Evolutionary conservation across 768 basidiomycete genomes (phyloP), one percentile per base, ranked within the genome.

Genomic region (Leccinum subgranulosum): DNA sequence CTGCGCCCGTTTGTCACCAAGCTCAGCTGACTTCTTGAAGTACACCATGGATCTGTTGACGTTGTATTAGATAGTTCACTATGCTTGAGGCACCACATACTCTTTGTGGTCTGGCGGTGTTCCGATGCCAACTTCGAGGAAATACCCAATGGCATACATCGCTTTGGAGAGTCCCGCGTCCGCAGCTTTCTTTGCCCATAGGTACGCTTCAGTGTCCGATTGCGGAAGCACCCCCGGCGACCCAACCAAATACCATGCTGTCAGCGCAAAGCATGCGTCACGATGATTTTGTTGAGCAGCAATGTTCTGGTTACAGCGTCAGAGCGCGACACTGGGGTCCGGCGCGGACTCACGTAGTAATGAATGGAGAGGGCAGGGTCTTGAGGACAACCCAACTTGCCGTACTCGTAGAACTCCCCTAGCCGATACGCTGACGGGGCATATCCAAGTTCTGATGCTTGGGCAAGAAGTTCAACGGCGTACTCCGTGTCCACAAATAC

Each of bases 381-480:
- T 70, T 94, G 92, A 17, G 97, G 97, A 67, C 97, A 98, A 9
- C 94, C 95, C 85, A 98, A 89, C 79, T 92, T 95, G 34, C 97
- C 97, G 72, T 98, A 99, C 77, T 99, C 97, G 72, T 99, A 99
- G 73, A 95, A 98, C 75, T 98, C 96, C 25, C 97, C 97, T 56
- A 98, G 76, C 58, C 93, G 86, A 76, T 94, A 92, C 31, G 97
- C 97, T 62, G 92, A 94, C 17, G 96, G 93, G 9, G 96, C 94
- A 74, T 98, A 98, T 5, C 94, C 94, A 25, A 99, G 81, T 73
- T 98, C 97, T 0, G 92, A 86, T 25, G 95, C 96, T 69, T 97
- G 93, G 3, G 97, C 97, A 43, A 98, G 77, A 11, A 98, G 79
- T 74, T 99, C 97, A 1, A 89, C 86, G 1, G 96, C 88, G 67